Percentiles rank a stretch among this genome's conserved stretches.
phyloP scores from a whole-genome alignment of 441 rosid genomes.

The Arabidopsis lyrata region DNA sequence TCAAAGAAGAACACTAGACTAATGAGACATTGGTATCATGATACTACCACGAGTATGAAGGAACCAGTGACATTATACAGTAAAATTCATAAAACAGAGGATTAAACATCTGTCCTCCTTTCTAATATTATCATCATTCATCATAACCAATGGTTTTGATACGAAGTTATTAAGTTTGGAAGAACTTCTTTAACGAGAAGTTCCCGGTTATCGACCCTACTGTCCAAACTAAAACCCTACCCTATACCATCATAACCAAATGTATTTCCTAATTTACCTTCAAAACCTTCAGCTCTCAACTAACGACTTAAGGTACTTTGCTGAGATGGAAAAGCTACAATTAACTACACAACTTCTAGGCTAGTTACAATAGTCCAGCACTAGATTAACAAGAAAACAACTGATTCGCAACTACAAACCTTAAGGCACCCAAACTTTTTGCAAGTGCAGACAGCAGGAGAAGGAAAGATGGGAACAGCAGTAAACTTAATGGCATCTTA shows the following conservation, averaged over 20 bases:
- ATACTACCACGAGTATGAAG: neutral
- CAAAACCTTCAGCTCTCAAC: conserved; percentile 2
- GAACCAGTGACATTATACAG: neutral
- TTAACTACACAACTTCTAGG: neutral
- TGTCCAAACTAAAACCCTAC: conserved; percentile 3
- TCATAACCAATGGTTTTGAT: neutral
- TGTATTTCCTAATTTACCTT: neutral
- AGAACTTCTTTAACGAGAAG: neutral
- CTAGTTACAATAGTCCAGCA: neutral
- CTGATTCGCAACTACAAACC: conserved; percentile 3
- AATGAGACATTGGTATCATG: conserved; percentile 9
- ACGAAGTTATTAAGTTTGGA: neutral
- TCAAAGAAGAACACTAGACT: conserved; percentile 11
- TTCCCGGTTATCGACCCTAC: neutral
- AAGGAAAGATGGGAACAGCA: conserved; percentile 5
- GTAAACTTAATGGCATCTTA: conserved; percentile 15
- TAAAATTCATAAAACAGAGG: neutral
- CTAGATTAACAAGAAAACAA: conserved; percentile 10
- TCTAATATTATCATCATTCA: neutral
- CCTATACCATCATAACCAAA: neutral
- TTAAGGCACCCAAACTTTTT: neutral
- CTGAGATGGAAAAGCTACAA: neutral
- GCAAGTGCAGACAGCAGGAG: conserved; percentile 19
- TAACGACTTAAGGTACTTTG: neutral
- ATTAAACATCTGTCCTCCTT: neutral